Evolutionary conservation across 2,329 filamentous ascomycete genomes (phyloP), one percentile per base, ranked within the genome.

Genomic region (Sarocladium kiliense): DNA sequence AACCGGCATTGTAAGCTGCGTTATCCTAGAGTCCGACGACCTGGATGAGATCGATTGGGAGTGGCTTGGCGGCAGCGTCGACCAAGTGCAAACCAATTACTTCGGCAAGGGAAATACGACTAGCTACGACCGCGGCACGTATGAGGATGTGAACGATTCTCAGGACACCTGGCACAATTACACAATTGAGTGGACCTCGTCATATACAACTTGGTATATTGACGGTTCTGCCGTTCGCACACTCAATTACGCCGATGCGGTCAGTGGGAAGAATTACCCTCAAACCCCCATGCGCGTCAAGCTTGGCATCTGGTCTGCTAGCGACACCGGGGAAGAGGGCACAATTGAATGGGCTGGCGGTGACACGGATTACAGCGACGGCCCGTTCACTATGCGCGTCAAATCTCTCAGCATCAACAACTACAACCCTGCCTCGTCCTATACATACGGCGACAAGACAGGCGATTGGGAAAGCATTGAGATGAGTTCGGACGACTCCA

Each of bases 41-140:
- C 73, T 90, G 26, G 88, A 91, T 23, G 88, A 91, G 70, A 88
- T 91, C 58, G 88, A 91, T 67, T 89, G 86, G 82, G 88, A 91
- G 68, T 91, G 85, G 84, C 76, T 91, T 23, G 88, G 88, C 49
- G 83, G 80, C 42, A 76, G 83, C 60, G 68, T 77, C 55, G 70
- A 72, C 10, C 73, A 88, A 62, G 87, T 88, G 2, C 88, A 91
- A 68, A 84, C 80, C 59, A 92, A 93, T 71, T 93, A 90, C 71
- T 87, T 85, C 65, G 82, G 84, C 66, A 85, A 87, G 72, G 85
- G 84, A 54, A 74, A 87, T 67, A 84, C 80, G 36, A 81, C 82
- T 3, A 76, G 75, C 26, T 87, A 78, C 64, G 80, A 86, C 66
- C 80, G 84, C 58, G 82, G 78, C 65, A 73, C 74, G 26, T 80